Percentiles rank a stretch among this genome's conserved stretches.
Conservation (phyloP, 768 basidiomycete species). For the Phanerochaete sordida region DNA sequence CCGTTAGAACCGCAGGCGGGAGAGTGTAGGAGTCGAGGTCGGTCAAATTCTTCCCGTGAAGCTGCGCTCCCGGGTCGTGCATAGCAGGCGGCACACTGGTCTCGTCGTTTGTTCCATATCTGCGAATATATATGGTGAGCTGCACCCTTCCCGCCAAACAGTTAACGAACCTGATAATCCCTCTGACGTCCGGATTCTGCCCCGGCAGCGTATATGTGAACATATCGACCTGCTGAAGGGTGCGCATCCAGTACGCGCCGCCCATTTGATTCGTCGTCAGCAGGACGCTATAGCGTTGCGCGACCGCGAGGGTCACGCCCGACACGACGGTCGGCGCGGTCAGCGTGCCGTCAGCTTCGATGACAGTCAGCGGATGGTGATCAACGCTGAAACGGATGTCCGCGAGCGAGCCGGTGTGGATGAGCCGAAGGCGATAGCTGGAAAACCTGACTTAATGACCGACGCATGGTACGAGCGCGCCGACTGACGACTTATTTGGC, state of each 20-base stretch:
- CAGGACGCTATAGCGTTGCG: conserved; percentile 49
- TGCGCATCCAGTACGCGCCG: conserved; percentile 38
- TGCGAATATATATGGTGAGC: no score
- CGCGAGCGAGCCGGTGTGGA: conserved; percentile 46
- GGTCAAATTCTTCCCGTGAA: not conserved
- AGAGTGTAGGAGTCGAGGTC: conserved; percentile 7
- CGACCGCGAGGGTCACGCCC: conserved; percentile 38
- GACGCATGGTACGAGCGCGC: no score
- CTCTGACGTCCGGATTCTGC: not conserved
- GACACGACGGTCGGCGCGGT: conserved; percentile 36
- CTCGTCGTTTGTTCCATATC: not conserved
- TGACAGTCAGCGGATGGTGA: conserved; percentile 40
- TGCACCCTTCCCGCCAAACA: no score
- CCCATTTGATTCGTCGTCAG: conserved; percentile 37
- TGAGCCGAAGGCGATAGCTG: conserved; percentile 43
- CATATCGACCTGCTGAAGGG: conserved; percentile 22
- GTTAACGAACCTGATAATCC: not conserved
- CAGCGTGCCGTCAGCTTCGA: conserved; percentile 46
- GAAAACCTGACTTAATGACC: not conserved
- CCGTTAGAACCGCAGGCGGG: not conserved
- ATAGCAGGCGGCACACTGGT: not conserved
- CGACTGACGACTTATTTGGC: conserved; percentile 24
- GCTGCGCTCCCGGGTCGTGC: conserved; percentile 1
- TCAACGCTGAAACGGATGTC: conserved; percentile 44
- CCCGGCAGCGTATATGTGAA: conserved; percentile 22